Evolutionary conservation across 768 basidiomycete genomes (phyloP), one percentile per base, ranked within the genome.

Genomic region (Leccinum aurantiacum): DNA sequence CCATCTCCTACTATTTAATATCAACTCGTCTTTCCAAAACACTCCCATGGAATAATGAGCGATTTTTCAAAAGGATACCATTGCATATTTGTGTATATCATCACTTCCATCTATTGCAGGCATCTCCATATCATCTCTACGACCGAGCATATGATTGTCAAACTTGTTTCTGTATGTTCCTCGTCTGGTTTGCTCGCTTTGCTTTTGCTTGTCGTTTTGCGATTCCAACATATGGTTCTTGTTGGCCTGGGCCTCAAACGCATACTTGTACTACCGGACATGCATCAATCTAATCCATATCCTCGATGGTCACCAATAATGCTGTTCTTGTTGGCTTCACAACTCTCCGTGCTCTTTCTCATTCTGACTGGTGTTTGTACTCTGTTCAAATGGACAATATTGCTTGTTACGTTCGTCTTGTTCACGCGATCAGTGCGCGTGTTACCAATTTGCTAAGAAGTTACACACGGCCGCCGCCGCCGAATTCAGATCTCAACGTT

Each of bases 21-120:
- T 51, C 31, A 25, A 41, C 14, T 48, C 48, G 7, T 51, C 11
- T 6, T n/a, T 44, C 25, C 24, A 31, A 67, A 52, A 48, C 31
- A 13, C 35, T 47, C 46, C 22, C 54, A 37, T 60, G 58, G 60
- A 47, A 54, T 53, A 19, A 60, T 54, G 57, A 59, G 60, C 54
- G 53, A 55, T 59, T 49, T 49, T 49, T 14, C 54, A 63, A 61
- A 64, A 71, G 60, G 58, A 73, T 70, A 72, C 61, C 68, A 61
- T 66, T 65, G 72, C 67, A 69, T 68, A 59, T 68, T 69, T 74
- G 70, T 75, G 58, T 69, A 74, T 65, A 75, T 60, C 70, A 74
- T 63, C 65, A 65, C 24, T 64, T 68, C 38, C 71, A 74, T 75
- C 63, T 72, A 74, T 72, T 62, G 38, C 56, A 51, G 60, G 65